Evolutionary conservation across 2,329 filamentous ascomycete species (phyloP).

Genomic region (Alternaria incomplexa): DNA sequence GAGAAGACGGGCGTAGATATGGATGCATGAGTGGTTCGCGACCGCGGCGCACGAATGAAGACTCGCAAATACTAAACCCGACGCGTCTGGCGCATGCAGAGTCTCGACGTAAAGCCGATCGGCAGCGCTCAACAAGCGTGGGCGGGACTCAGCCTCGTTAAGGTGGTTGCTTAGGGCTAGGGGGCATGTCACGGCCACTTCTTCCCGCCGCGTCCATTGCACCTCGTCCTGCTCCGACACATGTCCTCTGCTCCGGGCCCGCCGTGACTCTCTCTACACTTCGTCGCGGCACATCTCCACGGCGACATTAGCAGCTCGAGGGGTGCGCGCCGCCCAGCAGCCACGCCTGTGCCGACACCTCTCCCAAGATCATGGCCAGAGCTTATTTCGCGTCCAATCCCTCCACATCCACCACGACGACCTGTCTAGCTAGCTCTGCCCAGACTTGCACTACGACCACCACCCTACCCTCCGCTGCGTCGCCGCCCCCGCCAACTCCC

Average conservation of each 20-base stretch:
- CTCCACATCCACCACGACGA: constrained; percentile 21
- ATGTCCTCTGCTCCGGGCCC: constrained; percentile 8
- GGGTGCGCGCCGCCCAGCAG: constrained; percentile 10
- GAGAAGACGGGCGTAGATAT: neutral
- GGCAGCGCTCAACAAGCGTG: constrained; percentile 13
- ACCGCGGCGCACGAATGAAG: neutral
- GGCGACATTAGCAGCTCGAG: constrained; percentile 4
- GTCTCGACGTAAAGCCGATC: constrained; percentile 14
- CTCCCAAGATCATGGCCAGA: constrained; percentile 29
- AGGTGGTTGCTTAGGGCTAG: constrained; percentile 1
- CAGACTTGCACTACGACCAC: constrained; percentile 1
- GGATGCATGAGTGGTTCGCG: neutral
- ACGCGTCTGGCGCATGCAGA: constrained; percentile 11
- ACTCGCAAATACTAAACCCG: neutral
- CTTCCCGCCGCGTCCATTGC: constrained; percentile 9
- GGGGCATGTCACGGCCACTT: constrained; percentile 8
- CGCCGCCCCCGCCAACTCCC: constrained; percentile 21
- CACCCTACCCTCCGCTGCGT: constrained; percentile 11
- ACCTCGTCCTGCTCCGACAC: constrained; percentile 1
- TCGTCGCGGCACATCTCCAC: constrained; percentile 6
- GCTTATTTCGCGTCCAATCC: constrained; percentile 23
- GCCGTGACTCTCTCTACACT: constrained; percentile 3
- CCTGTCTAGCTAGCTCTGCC: constrained; percentile 17
- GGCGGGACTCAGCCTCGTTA: constrained; percentile 12
- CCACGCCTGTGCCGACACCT: constrained; percentile 14